Evolutionary conservation across 202 grass and related monocot species (phyloP), one percentile per base, ranked within the genome.

Genomic region (Miscanthus sacchariflorus): DNA sequence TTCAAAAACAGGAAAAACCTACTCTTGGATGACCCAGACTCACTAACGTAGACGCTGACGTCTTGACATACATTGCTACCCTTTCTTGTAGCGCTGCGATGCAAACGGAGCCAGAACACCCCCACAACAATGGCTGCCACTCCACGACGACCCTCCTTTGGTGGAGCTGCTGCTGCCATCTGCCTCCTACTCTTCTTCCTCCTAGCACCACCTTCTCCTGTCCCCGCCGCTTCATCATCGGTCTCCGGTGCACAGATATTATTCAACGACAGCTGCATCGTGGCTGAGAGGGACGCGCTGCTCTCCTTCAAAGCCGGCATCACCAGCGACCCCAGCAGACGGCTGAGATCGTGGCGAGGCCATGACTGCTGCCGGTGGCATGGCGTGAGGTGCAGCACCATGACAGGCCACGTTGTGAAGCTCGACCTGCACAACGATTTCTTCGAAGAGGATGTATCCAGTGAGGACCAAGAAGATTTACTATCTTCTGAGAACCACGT

Each of bases 271-370:
- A 74, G 72, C 43, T 48, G 72, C 72, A 74, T 28, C 72, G 0
- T 12, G 0, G 42, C 42, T 1, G 72, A 74, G 72, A 74, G 43
- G 8, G 43, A 48, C 1, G 72, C 43, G 13, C 23, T 74, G 12
- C 43, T 74, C 23, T 48, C 72, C 43, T 74, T 74, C 42, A 74
- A 74, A 74, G 72, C 43, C 43, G 43, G 43, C 12, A 49, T 74
- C 43, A 74, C 23, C 1, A 46, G 42, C 12, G 72, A 74, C 42
- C 42, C 42, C 23, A 48, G 4, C 23, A 5, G 43, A 1, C 23
- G 12, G 43, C 43, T 49, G 43, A 4, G 6, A 2, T 75, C 72
- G 7, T 75, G 72, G 72, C 12, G 13, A 28, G 43, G 72, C 12
- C 72, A 75, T 17, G 12, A 75, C 12, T 75, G 72, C 23, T 75